Evolutionary conservation across 2,329 filamentous ascomycete species (phyloP).

Genomic region (Claviceps paspali): DNA sequence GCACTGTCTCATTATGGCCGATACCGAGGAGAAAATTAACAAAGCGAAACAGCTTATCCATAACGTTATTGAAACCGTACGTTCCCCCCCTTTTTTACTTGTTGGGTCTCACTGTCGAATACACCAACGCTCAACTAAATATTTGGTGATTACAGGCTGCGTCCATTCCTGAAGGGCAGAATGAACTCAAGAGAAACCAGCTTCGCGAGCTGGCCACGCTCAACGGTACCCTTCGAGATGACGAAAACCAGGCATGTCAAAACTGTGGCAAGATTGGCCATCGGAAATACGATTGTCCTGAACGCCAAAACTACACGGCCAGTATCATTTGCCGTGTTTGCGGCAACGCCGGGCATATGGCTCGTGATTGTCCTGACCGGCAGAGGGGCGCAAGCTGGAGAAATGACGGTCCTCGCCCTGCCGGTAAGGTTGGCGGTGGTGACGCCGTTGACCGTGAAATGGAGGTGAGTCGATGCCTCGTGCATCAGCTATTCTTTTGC

Average conservation of each 20-base stretch:
- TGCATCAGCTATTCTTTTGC: background rate
- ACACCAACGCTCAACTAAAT: background rate
- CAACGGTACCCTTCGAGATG: slow-evolving; percentile 96
- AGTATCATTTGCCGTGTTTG: slow-evolving; percentile 98
- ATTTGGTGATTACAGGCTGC: slow-evolving; percentile 55
- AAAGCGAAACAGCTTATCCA: slow-evolving; percentile 98
- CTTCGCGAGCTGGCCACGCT: slow-evolving; percentile 92
- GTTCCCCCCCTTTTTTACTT: slow-evolving; percentile 13
- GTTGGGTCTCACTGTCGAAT: background rate
- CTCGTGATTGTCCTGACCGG: slow-evolving; percentile 89
- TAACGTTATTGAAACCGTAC: slow-evolving; percentile 95
- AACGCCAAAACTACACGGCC: slow-evolving; percentile 96
- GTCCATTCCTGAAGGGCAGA: slow-evolving; percentile 95
- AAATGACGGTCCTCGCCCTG: slow-evolving; percentile 47
- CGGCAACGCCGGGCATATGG: slow-evolving; percentile 96
- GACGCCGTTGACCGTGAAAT: slow-evolving; percentile 89
- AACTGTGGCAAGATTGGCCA: slow-evolving; percentile 99
- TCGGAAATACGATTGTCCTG: slow-evolving; percentile 95
- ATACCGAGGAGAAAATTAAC: slow-evolving; percentile 98
- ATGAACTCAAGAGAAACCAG: slow-evolving; percentile 97
- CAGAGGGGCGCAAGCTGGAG: slow-evolving; percentile 86
- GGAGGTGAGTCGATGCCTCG: slow-evolving; percentile 54
- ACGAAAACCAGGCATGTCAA: slow-evolving; percentile 98
- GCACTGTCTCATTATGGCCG: slow-evolving; percentile 98
- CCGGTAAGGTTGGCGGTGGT: slow-evolving; percentile 55